Evolutionary conservation across 2,329 filamentous ascomycete species (phyloP), one percentile per base, ranked within the genome.

Genomic region (Lasiodiplodia sp.): DNA sequence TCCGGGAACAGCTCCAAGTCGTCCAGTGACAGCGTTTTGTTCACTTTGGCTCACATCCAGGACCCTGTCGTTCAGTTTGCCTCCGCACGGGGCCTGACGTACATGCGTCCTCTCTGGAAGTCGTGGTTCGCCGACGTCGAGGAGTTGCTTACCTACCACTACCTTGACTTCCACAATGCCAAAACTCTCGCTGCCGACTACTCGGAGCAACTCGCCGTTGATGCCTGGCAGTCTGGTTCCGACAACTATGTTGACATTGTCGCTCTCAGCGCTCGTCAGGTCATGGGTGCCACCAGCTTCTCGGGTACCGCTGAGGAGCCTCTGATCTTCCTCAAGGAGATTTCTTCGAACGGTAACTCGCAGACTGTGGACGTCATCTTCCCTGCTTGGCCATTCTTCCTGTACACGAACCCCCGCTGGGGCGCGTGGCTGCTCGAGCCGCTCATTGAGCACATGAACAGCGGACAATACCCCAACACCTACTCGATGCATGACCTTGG

Each of bases 301-400:
- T 87, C 91, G 7, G 88, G 91, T 53, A 91, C 92, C 23, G 86
- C 87, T 3, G 87, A 93, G 3, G 85, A 88, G 70, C 91, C 91
- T 0, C 85, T 95, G 52, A 78, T 96, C 25, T 96, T 96, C 80
- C 81, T 95, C 70, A 96, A 96, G 76, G 93, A 96, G 77, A 95
- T 96, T 68, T 93, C 91, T 1, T 94, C 91, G 2, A 92, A 95
- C 73, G 92, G 92, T 4, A 95, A 96, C 74, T 90, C 90, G 78
- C 92, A 96, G 76, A 96, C 92, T 0, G 91, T 96, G 12, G 92
- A 95, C 80, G 92, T 96, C 68, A 95, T 96, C 73, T 96, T 94
- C 82, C 93, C 92, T 0, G 87, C 92, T 0, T 94, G 93, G 79
- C 92, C 93, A 0, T 96, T 95, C 84, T 95, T 95, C 82, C 78